Percentiles rank a stretch among this genome's conserved stretches.
phyloP scores from a whole-genome alignment of 106 monocot genomes.

The Dactylorhiza incarnata region DNA sequence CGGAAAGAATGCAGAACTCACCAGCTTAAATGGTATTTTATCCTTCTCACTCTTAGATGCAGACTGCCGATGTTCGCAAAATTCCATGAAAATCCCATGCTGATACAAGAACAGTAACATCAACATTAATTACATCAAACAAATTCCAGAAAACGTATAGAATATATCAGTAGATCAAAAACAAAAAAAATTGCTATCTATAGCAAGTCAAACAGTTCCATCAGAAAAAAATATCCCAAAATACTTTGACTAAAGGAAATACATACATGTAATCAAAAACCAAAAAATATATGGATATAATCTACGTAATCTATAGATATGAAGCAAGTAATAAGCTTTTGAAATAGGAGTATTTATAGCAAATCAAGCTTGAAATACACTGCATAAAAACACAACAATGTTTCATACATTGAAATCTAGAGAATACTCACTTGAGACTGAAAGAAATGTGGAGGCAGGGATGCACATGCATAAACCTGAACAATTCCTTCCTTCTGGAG shows the following conservation, averaged over 20 bases:
- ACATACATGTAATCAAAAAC: neutral
- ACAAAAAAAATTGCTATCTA: neutral
- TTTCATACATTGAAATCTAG: neutral
- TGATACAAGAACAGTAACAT: slow-evolving; percentile 25
- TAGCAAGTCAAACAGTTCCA: neutral
- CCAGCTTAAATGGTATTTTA: slow-evolving; percentile 35
- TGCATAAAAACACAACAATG: neutral
- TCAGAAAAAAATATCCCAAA: neutral
- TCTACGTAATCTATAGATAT: neutral
- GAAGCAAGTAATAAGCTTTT: neutral
- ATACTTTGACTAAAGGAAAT: neutral
- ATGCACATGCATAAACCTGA: slow-evolving; percentile 47
- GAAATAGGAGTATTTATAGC: neutral
- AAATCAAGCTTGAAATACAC: neutral
- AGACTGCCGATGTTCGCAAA: slow-evolving; percentile 45
- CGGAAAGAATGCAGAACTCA: slow-evolving; percentile 16
- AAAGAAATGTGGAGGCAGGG: slow-evolving; percentile 35
- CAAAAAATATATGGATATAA: neutral
- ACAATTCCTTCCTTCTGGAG: slow-evolving; percentile 73
- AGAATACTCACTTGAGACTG: slow-evolving; percentile 37
- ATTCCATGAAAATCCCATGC: slow-evolving; percentile 64
- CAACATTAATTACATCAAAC: neutral
- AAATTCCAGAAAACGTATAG: neutral
- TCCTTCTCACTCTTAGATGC: slow-evolving; percentile 7
- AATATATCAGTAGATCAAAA: neutral